Base-by-base conservation (phyloP, 176 grass and related monocot species). In the Tuctoria greenei region DNA sequence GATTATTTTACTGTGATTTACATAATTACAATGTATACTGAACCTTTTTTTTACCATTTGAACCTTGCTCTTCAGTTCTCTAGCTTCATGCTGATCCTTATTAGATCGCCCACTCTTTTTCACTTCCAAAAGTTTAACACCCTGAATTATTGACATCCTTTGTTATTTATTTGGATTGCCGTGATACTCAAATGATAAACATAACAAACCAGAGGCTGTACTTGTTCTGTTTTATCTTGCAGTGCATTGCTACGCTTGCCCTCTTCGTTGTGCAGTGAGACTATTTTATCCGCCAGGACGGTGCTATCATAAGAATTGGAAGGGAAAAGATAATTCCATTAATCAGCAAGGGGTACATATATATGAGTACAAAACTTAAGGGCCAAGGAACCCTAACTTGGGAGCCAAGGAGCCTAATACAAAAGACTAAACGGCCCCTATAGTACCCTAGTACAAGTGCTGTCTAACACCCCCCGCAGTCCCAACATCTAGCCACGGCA, bases 61-160 rank as follows among this genome's bases (percentile, higher is more conserved):
- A 82, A 96, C 93, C 87, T 91, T 70, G 72, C 54, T 63, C 45
- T 88, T 81, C 35, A 63, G 65, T 82, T 84, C 59, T 7, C 64
- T 58, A 78, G 65, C 80, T 66, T 83, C 45, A 68, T 83, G 66
- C 8, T 47, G 44, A 77, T 64, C 51, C 45, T 79, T 83, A 66
- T 82, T 82, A 68, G 69, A 52, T 50, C 16, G 61, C 17, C 71
- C 34, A 40, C 39, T 66, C 65, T 84, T 92, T 66, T n/a, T 52
- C 21, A 63, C 58, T 72, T 82, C 57, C 45, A 60, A 63, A 61
- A 39, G 61, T 88, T 84, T 61, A 44, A 21, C 75, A 46, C 50
- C 81, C 87, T 91, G 69, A 70, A 81, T 64, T 26, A 65, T 71
- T 35, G 17, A 64, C 56, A 79, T 45, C 38, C 54, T 62, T n/a